Evolutionary conservation across 2,329 filamentous ascomycete genomes (phyloP), one percentile per base, ranked within the genome.

Genomic region (Cadophora malorum): DNA sequence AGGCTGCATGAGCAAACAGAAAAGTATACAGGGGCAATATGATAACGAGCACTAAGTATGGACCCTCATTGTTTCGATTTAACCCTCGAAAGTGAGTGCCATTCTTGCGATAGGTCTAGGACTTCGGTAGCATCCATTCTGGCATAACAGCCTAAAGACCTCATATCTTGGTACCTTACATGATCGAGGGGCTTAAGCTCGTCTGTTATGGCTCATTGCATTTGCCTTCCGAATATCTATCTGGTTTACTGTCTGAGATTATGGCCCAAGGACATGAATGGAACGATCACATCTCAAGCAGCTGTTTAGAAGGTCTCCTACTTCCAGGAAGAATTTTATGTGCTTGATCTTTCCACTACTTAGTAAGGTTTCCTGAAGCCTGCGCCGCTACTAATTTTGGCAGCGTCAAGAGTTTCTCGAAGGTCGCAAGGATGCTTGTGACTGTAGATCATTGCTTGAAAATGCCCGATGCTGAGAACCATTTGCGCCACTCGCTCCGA

Each of bases 1-100:
- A 67, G 50, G 68, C 67, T 67, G 53, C 45, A 67, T 53, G 67
- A 68, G 64, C 41, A 66, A 65, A 64, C 50, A 45, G 49, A 62
- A 47, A 45, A 63, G 55, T 35, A 62, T 55, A 19, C 28, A 60
- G 58, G 66, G 62, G 56, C 59, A 67, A 53, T 23, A 61, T 41
- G 49, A 52, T 38, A 64, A 23, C 35, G 35, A 33, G 41, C 53
- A 55, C 63, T 55, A 70, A 72, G 14, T 12, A 14, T 50, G 28
- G 38, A 31, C 28, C 41, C 50, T 62, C 52, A 19, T 45, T 12
- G 67, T 71, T 70, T 70, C 66, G 63, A 45, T 67, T 71, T 70
- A 63, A 69, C 58, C 25, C 67, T 62, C 58, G 7, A 28, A 33
- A 62, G 31, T 49, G 41, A 47, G 45, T 61, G 23, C 2, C 8